These are phyloP conservation scores for Lactarius hatsudake DNA, from an alignment of 768 basidiomycete species.

Conservation along the genomic window DNA sequence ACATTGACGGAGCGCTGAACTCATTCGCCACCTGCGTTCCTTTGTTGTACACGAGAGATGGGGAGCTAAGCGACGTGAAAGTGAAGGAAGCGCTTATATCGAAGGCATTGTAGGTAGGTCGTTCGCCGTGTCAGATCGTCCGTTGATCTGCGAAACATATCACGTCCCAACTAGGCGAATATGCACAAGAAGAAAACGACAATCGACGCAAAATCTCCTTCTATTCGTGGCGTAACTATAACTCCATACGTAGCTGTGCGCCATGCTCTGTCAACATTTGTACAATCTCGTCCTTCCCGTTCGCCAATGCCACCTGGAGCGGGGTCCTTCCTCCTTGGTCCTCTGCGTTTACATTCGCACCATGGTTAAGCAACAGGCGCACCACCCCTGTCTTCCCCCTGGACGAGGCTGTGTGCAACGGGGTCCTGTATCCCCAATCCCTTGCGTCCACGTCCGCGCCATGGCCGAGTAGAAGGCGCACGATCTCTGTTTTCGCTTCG, in stretches of 20 bases:
- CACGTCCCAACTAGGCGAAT: too few relatives aligned
- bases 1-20: too few relatives aligned
- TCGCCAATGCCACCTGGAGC: too few relatives aligned
- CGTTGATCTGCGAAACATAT: too few relatives aligned
- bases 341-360: neutral
- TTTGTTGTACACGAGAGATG: too few relatives aligned
- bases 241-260: neutral
- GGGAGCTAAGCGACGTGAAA: too few relatives aligned
- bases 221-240: neutral
- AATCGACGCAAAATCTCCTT: neutral
- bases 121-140: too few relatives aligned
- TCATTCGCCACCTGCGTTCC: too few relatives aligned
- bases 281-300: too few relatives aligned
- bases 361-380: neutral
- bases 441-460: neutral
- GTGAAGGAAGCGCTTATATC: too few relatives aligned
- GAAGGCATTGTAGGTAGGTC: too few relatives aligned
- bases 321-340: neutral
- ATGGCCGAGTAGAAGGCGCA: neutral
- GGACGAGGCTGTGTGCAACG: neutral
- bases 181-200: too few relatives aligned
- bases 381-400: neutral
- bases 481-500: neutral
- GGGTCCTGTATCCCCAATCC: neutral
- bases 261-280: neutral